A percentile compares a stretch with the other conserved stretches of the same genome.
Conservation (phyloP, 352 stramenopile genomes). For the Phytophthora chlamydospora region DNA sequence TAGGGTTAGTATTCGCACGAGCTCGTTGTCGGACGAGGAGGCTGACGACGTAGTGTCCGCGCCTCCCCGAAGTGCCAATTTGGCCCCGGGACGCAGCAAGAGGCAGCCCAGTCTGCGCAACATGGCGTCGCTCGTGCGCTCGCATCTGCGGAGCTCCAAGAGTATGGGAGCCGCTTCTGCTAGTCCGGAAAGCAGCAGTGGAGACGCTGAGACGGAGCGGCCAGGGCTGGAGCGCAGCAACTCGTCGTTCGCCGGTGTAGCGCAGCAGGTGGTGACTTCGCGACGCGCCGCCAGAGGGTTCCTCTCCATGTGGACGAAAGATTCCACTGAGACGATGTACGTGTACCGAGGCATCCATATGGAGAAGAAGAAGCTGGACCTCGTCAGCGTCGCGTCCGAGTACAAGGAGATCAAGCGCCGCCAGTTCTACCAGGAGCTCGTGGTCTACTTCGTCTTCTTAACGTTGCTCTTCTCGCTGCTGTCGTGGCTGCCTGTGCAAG, state of each 20-base stretch:
- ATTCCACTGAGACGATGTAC: constrained; percentile 47
- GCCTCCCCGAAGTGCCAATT: constrained; percentile 9
- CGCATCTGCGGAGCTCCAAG: constrained; percentile 59
- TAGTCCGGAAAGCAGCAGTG: constrained; percentile 5
- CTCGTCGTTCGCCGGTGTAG: constrained; percentile 75
- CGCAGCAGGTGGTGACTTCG: constrained; percentile 75
- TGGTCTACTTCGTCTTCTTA: constrained; percentile 86
- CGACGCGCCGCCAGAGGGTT: constrained; percentile 75
- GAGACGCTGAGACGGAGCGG: constrained; percentile 5
- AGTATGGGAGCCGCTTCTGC: constrained; percentile 3
- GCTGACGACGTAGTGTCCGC: constrained; percentile 27
- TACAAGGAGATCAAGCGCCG: constrained; percentile 90
- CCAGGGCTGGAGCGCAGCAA: constrained; percentile 34
- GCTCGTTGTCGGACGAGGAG: constrained; percentile 40
- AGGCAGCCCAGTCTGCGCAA: constrained; percentile 64
- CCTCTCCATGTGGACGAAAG: constrained; percentile 76
- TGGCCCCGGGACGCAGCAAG: constrained; percentile 37
- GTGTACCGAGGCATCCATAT: constrained; percentile 88
- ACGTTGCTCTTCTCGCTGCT: constrained; percentile 81
- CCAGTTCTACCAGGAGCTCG: constrained; percentile 89
- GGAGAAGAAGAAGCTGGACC: constrained; percentile 90
- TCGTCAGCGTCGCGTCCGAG: constrained; percentile 73
- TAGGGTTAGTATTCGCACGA: constrained; percentile 27
- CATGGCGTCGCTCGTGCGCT: constrained; percentile 65
- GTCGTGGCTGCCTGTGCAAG: constrained; percentile 77